Evolutionary conservation across 1,284 basidiomycete genomes (phyloP).

Genomic region (Boletus holoroseus): DNA sequence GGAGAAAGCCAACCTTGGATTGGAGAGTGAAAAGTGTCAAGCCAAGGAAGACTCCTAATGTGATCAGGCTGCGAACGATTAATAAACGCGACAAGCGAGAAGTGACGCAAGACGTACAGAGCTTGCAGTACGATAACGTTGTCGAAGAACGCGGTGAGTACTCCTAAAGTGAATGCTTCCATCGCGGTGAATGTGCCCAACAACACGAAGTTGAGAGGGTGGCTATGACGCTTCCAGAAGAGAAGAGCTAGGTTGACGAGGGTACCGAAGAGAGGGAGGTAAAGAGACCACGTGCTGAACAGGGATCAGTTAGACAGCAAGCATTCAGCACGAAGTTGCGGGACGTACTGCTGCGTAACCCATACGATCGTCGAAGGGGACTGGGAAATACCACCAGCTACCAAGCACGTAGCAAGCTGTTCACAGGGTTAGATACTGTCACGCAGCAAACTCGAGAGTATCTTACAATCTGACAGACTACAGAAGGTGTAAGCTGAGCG

Average conservation of each 20-base stretch:
- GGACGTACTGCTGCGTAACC: conserved; percentile 63
- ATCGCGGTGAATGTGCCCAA: conserved; percentile 73
- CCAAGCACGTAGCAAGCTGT: conserved; percentile 64
- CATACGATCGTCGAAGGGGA: conserved; percentile 53
- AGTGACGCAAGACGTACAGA: conserved; percentile 45
- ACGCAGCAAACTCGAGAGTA: background rate
- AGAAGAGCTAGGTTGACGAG: conserved; percentile 70
- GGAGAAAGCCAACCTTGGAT: conserved; percentile 52
- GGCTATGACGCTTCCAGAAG: conserved; percentile 84
- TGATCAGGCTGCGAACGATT: conserved; percentile 56
- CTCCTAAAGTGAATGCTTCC: conserved; percentile 77
- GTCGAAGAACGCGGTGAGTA: conserved; percentile 73
- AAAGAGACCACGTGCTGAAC: conserved; percentile 65
- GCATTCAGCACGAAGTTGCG: background rate
- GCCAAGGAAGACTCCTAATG: conserved; percentile 81
- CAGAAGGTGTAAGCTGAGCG: conserved; percentile 4
- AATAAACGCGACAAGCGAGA: conserved; percentile 11
- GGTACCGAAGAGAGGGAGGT: conserved; percentile 68
- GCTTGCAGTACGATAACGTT: conserved; percentile 80
- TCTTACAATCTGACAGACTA: conserved; percentile 68
- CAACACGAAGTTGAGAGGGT: conserved; percentile 76
- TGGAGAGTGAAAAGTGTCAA: conserved; percentile 83
- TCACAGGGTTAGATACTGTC: conserved; percentile 10
- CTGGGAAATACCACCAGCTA: conserved; percentile 62
- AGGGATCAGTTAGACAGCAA: conserved; percentile 15